Evolutionary conservation across 208 protist genomes (phyloP).

Genomic region (Leishmania major): DNA sequence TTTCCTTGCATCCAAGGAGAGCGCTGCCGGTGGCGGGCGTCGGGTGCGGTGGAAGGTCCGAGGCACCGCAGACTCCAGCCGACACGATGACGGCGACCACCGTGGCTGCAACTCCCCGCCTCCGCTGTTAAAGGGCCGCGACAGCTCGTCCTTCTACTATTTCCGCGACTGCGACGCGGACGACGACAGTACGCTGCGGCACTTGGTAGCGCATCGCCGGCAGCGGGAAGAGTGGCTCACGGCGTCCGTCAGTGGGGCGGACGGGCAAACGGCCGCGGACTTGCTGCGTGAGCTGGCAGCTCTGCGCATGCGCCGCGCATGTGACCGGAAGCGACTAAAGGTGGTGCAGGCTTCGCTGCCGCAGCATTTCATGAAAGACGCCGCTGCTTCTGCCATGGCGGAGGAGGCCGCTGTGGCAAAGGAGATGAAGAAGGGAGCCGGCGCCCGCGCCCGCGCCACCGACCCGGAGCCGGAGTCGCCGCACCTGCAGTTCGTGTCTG

Average conservation of each 20-base stretch:
- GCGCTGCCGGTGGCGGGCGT: not conserved
- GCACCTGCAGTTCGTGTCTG: slow-evolving; percentile 1
- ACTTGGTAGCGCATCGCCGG: not conserved
- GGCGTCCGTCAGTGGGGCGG: slow-evolving; percentile 12
- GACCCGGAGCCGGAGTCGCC: not conserved
- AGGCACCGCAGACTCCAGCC: not conserved
- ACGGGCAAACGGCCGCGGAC: slow-evolving; percentile 17
- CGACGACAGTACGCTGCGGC: not conserved
- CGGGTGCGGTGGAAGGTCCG: not conserved
- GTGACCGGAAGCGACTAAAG: slow-evolving; percentile 26
- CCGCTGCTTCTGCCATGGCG: not conserved
- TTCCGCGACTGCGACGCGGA: not conserved
- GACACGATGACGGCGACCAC: not conserved
- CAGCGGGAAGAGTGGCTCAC: slow-evolving; percentile 28
- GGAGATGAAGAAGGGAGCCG: not conserved
- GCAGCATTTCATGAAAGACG: not conserved
- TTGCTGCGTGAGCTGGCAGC: slow-evolving; percentile 31
- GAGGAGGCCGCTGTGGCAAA: not conserved
- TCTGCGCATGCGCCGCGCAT: slow-evolving; percentile 39
- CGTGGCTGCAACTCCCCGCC: not conserved
- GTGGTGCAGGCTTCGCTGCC: slow-evolving; percentile 8
- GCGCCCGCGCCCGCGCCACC: not conserved
- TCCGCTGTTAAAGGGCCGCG: not conserved
- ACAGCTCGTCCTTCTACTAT: not conserved
- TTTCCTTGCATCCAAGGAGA: slow-evolving; percentile 18